phyloP scores from a whole-genome alignment of 2,329 filamentous ascomycete genomes.

The Lasiodiplodia hormozganensis region DNA sequence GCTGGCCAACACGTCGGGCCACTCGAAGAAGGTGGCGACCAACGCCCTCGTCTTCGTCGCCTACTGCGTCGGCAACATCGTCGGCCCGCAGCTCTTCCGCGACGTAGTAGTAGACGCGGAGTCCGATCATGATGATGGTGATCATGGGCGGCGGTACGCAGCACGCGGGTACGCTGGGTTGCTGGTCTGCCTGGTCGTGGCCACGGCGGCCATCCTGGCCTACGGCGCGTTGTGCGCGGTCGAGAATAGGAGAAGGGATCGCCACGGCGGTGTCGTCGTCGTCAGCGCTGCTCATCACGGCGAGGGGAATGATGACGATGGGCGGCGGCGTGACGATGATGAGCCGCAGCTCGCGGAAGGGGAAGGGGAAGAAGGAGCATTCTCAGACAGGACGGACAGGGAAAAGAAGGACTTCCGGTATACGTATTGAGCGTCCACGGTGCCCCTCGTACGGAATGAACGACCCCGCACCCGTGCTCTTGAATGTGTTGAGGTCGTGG shows the following conservation, averaged over 20 bases:
- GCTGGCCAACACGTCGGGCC: slow-evolving; percentile 44
- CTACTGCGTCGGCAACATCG: slow-evolving; percentile 50
- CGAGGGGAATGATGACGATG: no score
- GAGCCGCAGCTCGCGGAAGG: neutral
- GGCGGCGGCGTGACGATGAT: no score
- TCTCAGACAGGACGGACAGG: slow-evolving; percentile 30
- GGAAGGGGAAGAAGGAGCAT: slow-evolving; percentile 20
- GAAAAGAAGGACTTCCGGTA: slow-evolving; percentile 32
- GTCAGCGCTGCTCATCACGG: no score
- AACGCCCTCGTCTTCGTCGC: slow-evolving; percentile 50
- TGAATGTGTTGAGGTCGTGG: neutral
- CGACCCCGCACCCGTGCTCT: no score
- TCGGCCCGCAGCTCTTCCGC: slow-evolving; percentile 52
- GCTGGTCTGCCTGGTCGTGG: slow-evolving; percentile 30
- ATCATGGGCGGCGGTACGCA: slow-evolving; percentile 47
- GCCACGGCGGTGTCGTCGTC: neutral
- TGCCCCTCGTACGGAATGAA: no score
- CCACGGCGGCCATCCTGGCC: slow-evolving; percentile 30
- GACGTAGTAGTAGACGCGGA: no score
- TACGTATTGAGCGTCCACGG: neutral
- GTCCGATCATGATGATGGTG: slow-evolving; percentile 31
- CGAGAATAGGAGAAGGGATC: slow-evolving; percentile 31
- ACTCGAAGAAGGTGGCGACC: slow-evolving; percentile 50
- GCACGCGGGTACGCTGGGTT: slow-evolving; percentile 36
- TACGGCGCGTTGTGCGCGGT: slow-evolving; percentile 30